Evolutionary conservation across 306 rosid species (phyloP).

Genomic region (Adenanthera pavonina): DNA sequence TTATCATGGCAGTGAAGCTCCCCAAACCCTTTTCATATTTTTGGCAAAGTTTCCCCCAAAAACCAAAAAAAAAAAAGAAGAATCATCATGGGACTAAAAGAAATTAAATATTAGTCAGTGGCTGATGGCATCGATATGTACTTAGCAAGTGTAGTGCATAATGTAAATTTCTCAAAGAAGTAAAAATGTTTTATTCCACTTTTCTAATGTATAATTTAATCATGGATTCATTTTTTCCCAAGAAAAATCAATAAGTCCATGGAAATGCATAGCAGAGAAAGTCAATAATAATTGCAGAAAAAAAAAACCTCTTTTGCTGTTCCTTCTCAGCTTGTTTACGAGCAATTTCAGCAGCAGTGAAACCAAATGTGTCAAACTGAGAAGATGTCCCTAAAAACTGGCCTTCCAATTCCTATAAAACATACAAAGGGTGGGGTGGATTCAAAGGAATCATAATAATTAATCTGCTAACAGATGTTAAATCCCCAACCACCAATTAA

Average conservation of each 20-base stretch:
- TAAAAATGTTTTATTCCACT: conserved; percentile 5
- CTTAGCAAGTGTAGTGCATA: background rate
- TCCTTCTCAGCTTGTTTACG: conserved; percentile 92
- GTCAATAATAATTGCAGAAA: conserved; percentile 32
- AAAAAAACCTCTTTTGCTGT: conserved; percentile 76
- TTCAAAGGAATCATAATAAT: conserved; percentile 12
- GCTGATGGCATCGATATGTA: background rate
- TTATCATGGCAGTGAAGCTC: background rate
- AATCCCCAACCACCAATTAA: conserved; percentile 21
- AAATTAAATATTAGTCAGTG: background rate
- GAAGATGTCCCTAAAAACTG: conserved; percentile 77
- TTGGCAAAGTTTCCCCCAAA: background rate
- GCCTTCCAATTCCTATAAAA: conserved; percentile 81
- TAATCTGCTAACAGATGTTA: conserved; percentile 26
- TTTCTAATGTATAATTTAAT: background rate
- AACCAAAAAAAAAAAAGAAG: background rate
- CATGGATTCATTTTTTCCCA: background rate
- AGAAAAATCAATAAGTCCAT: background rate
- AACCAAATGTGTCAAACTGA: conserved; percentile 95
- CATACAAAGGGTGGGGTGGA: conserved; percentile 30
- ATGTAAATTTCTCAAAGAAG: conserved; percentile 20
- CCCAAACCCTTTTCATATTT: background rate
- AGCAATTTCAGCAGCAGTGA: conserved; percentile 82
- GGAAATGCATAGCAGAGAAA: conserved; percentile 2
- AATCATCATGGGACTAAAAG: background rate